A percentile compares a stretch with the other conserved stretches of the same genome.
Conservation (phyloP, 495 filamentous ascomycete genomes). For the Jackrogersella multiformis region DNA sequence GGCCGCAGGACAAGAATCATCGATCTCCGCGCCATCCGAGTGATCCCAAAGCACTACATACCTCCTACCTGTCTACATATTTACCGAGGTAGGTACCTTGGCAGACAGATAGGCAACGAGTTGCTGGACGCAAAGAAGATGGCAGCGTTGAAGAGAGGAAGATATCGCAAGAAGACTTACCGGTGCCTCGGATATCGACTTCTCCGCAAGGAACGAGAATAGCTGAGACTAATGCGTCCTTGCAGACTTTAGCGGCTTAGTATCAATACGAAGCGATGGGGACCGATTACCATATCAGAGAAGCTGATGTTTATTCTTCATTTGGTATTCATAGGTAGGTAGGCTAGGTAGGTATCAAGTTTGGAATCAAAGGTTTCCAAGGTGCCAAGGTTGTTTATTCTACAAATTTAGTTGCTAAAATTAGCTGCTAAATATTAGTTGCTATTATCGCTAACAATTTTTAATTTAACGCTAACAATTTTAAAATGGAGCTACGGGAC, state of each 20-base stretch:
- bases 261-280: neutral
- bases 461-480: neutral
- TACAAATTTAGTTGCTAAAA: neutral
- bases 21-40: constrained; percentile 42
- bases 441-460: neutral
- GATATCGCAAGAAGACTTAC: constrained; percentile 41
- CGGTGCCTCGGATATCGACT: constrained; percentile 5
- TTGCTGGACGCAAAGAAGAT: constrained; percentile 44
- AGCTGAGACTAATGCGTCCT: neutral
- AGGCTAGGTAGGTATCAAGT: neutral
- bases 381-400: neutral
- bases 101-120: constrained; percentile 23
- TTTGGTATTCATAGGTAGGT: no score
- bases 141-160: constrained; percentile 22
- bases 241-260: neutral
- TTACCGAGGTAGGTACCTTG: no score
- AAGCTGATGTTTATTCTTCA: no score
- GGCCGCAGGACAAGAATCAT: constrained; percentile 25
- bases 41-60: constrained; percentile 39
- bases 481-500: constrained; percentile 2
- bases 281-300: no score
- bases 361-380: neutral
- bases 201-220: neutral
- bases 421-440: no score
- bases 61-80: no score